Percentiles rank a stretch among this genome's conserved stretches.
phyloP scores from a whole-genome alignment of 169 alveolate species.

The Toxoplasma gondii region DNA sequence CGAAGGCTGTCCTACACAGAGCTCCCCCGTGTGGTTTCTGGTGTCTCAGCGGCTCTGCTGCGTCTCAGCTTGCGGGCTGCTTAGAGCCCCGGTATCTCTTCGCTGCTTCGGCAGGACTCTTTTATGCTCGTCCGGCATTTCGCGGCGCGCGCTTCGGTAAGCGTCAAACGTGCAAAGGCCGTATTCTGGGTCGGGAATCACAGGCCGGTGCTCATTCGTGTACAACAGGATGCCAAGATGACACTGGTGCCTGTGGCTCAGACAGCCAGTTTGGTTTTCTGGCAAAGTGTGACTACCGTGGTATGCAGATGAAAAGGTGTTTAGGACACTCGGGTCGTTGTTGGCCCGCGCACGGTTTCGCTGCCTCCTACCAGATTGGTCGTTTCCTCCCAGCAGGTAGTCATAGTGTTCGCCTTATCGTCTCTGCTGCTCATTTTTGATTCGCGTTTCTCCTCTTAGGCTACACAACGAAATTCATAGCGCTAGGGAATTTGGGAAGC shows the following conservation, averaged over 20 bases:
- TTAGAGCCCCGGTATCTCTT: constrained; percentile 63
- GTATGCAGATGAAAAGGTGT: too few species aligned
- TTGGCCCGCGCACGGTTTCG: too few species aligned
- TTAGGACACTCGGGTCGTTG: too few species aligned
- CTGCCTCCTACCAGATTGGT: too few species aligned
- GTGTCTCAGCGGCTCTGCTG: constrained; percentile 21
- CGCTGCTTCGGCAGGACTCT: constrained; percentile 51
- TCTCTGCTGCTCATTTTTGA: too few species aligned
- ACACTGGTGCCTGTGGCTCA: background rate
- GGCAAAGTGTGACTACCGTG: too few species aligned
- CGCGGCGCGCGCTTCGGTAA: constrained; percentile 48
- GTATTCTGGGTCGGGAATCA: background rate
- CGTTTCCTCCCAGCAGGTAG: too few species aligned
- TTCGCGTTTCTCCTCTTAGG: constrained; percentile 13
- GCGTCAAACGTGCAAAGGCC: background rate
- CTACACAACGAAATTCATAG: constrained; percentile 39
- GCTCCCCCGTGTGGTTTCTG: background rate
- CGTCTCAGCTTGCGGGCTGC: constrained; percentile 53
- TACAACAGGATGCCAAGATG: background rate
- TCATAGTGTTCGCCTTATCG: too few species aligned
- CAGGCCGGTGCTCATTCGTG: background rate
- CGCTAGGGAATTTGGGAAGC: constrained; percentile 61
- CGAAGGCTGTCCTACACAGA: too few species aligned
- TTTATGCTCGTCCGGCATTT: constrained; percentile 54
- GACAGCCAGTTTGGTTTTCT: background rate